phyloP scores from a whole-genome alignment of 148 eudicot genomes.

The Mesembryanthemum crystallinum region DNA sequence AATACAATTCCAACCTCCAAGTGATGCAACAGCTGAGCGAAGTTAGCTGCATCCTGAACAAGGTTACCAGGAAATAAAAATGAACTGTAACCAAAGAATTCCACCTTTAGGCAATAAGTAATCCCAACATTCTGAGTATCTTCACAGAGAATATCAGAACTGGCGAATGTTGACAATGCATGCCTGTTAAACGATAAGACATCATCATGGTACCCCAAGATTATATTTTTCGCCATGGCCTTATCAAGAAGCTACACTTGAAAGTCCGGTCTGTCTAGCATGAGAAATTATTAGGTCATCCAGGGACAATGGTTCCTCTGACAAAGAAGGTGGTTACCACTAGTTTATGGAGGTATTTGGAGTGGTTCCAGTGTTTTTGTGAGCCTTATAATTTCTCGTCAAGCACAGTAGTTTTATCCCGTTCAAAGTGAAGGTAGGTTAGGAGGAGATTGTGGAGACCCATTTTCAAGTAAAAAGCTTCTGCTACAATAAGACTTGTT shows the following conservation, averaged over 20 bases:
- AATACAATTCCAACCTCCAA: not conserved
- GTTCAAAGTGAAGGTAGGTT: conserved; percentile 56
- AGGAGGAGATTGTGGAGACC: conserved; percentile 84
- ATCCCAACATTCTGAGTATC: conserved; percentile 2
- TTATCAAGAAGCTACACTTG: not conserved
- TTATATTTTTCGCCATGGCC: no score
- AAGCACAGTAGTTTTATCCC: not conserved
- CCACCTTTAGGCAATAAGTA: not conserved
- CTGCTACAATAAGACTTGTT: conserved; percentile 80
- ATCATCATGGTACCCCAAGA: no score
- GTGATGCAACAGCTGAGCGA: not conserved
- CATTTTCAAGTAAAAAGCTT: conserved; percentile 74
- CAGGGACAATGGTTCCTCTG: no score
- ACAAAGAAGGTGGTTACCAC: no score
- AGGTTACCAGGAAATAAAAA: conserved; percentile 13
- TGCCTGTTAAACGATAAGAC: not conserved
- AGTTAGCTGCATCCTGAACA: conserved; percentile 7
- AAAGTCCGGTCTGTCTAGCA: not conserved
- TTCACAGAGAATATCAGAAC: conserved; percentile 6
- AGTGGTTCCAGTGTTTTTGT: no score
- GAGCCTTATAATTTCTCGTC: no score
- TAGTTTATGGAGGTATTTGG: no score
- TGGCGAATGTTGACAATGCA: not conserved
- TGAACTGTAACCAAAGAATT: conserved; percentile 13
- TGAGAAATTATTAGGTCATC: not conserved